A percentile compares a stretch with the other conserved stretches of the same genome.
phyloP scores from a whole-genome alignment of 192 early-diverging fungal species.

The Gryganskiella cystojenkinii region DNA sequence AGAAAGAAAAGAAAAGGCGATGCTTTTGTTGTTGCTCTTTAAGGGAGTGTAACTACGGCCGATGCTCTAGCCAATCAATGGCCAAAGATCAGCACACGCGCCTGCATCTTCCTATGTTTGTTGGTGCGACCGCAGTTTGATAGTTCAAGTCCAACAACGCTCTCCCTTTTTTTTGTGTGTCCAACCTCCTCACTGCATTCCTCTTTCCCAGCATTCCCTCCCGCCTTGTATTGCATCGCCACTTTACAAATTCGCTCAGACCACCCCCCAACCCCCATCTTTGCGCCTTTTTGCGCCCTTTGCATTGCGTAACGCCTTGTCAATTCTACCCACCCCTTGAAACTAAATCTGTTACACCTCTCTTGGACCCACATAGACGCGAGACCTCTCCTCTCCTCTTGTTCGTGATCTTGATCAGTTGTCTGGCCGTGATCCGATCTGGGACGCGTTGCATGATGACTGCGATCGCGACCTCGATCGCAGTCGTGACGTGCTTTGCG shows the following conservation, averaged over 20 bases:
- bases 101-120: neutral
- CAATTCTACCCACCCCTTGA: too few species aligned
- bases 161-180: neutral
- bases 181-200: neutral
- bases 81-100: conserved; percentile 2
- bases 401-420: conserved; percentile 23
- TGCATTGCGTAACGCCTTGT: too few species aligned
- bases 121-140: conserved; percentile 3
- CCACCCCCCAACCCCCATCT: too few species aligned
- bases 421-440: conserved; percentile 30
- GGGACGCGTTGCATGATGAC: conserved; percentile 40
- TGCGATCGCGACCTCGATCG: conserved; percentile 26
- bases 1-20: neutral
- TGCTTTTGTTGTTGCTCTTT: too few species aligned
- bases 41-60: too few species aligned
- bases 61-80: too few species aligned
- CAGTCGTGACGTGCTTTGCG: conserved; percentile 42
- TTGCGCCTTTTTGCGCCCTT: too few species aligned
- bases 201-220: neutral
- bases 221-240: too few species aligned
- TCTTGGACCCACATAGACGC: conserved; percentile 1
- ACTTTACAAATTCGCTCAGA: too few species aligned
- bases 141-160: neutral
- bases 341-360: neutral
- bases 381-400: conserved; percentile 34